A percentile compares a stretch with the other conserved stretches of the same genome.
These are phyloP conservation scores for Aureobasidium leucospermi DNA, from an alignment of 2,329 filamentous ascomycete genomes.

Conservation along the genomic window DNA sequence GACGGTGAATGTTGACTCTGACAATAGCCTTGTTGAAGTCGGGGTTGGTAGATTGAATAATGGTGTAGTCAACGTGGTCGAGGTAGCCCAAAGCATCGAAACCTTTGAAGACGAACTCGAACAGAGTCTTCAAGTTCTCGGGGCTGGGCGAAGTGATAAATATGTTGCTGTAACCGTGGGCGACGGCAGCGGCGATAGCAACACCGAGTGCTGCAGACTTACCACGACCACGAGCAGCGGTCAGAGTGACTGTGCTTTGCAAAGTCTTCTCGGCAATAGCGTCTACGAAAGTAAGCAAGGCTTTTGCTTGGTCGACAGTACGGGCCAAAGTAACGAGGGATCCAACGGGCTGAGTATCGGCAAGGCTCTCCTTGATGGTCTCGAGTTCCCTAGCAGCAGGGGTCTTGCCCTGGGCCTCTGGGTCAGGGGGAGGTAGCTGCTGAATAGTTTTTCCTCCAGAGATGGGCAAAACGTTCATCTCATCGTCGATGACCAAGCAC, in stretches of 20 bases:
- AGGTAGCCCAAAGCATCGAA: conserved; percentile 92
- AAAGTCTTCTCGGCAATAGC: conserved; percentile 94
- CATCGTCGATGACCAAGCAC: conserved; percentile 93
- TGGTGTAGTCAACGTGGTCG: conserved; percentile 94
- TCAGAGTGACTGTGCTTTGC: conserved; percentile 85
- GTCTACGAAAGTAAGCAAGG: conserved; percentile 92
- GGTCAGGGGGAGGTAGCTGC: conserved; percentile 67
- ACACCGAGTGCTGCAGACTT: conserved; percentile 96
- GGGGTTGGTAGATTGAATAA: conserved; percentile 95
- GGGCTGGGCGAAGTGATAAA: conserved; percentile 97
- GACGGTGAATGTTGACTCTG: conserved; percentile 86
- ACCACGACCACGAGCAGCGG: conserved; percentile 86
- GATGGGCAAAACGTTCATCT: conserved; percentile 93
- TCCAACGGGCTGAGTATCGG: conserved; percentile 79
- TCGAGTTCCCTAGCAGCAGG: conserved; percentile 69
- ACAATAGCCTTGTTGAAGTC: conserved; percentile 99
- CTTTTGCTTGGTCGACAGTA: conserved; percentile 93
- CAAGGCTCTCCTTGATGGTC: conserved; percentile 77
- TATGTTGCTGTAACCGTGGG: conserved; percentile 97
- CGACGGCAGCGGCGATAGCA: conserved; percentile 86
- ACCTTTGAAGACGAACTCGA: conserved; percentile 97
- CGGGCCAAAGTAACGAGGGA: conserved; percentile 75
- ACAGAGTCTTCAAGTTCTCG: conserved; percentile 96
- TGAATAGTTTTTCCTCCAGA: conserved; percentile 90
- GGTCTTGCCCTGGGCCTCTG: conserved; percentile 64